Evolutionary conservation across 176 grass and related monocot species (phyloP), one percentile per base, ranked within the genome.

Genomic region (Eragrostis curvula): DNA sequence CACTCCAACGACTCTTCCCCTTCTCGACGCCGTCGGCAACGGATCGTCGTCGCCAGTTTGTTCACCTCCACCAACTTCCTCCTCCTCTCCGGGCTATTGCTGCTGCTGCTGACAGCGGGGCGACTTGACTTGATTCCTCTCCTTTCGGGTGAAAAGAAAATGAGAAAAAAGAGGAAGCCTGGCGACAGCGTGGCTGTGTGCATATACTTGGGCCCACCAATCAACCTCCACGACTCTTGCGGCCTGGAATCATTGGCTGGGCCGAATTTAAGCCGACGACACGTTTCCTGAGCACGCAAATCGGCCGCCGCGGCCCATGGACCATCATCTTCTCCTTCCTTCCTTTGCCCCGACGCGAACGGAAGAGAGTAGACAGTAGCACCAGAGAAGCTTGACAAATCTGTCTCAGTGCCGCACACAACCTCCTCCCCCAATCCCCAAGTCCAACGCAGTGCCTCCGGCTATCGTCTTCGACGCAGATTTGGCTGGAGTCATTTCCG

Each of bases 121-220:
- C 32, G 43, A 10, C 43, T 45, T 8, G 15, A 10, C 2, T 52
- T 14, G 14, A 17, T 2, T 18, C 15, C 49, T 13, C 3, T 52
- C 5, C 14, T 5, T 2, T 1, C 5, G 0, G 1, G 5, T 15
- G 2, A 6, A 10, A 6, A 25, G 0, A 0, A 20, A 20, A 46
- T 36, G 21, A 16, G 16, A 17, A 47, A 30, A 32, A 18, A 0
- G 9, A 3, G 5, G 42, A 65, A 66, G 45, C 28, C 61, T 50
- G 77, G 41, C 74, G 74, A 77, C 74, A 77, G 74, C 27, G 43
- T 8, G 60, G 59, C 7, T 49, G 25, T 11, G 32, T 36, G 2
- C n/a, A 2, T 36, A 36, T 36, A 2, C 32, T 52, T 3, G 12
- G 28, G 29, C 28, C 76, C 32, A 77, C 42, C 57, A 30, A 62